phyloP scores from a whole-genome alignment of 2,329 filamentous ascomycete genomes.

The Fusarium praegraminearum region DNA sequence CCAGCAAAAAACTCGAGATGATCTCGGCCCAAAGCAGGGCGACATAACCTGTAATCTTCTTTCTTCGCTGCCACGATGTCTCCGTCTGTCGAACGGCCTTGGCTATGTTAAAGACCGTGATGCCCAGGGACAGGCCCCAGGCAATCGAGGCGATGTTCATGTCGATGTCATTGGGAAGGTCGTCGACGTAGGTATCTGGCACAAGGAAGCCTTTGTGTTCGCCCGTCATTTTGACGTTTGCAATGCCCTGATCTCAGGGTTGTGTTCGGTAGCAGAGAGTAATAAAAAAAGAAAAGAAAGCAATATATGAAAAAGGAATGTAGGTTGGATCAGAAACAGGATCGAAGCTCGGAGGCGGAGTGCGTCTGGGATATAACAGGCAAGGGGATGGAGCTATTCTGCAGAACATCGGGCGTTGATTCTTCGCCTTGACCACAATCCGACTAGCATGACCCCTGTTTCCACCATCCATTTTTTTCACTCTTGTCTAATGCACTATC shows the following conservation, averaged over 20 bases:
- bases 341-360: not conserved
- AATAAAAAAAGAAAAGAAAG: not conserved
- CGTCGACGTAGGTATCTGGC: conserved; percentile 35
- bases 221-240: conserved; percentile 33
- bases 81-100: conserved; percentile 42
- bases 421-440: not conserved
- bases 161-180: conserved; percentile 39
- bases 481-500: not conserved
- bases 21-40: conserved; percentile 43
- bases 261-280: no score
- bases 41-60: conserved; percentile 42
- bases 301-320: conserved; percentile 7
- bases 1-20: conserved; percentile 44
- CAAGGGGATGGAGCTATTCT: not conserved
- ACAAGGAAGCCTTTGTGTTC: conserved; percentile 37
- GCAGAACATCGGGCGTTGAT: conserved; percentile 2
- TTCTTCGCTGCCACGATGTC: conserved; percentile 33
- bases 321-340: not conserved
- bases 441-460: conserved; percentile 13
- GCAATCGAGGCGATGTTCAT: conserved; percentile 48
- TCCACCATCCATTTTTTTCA: not conserved
- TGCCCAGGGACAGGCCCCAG: conserved; percentile 46
- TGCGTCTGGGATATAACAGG: conserved; percentile 13
- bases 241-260: not conserved
- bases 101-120: conserved; percentile 43